phyloP scores from a whole-genome alignment of 1,284 basidiomycete species.

The Trichosporon inkin region DNA sequence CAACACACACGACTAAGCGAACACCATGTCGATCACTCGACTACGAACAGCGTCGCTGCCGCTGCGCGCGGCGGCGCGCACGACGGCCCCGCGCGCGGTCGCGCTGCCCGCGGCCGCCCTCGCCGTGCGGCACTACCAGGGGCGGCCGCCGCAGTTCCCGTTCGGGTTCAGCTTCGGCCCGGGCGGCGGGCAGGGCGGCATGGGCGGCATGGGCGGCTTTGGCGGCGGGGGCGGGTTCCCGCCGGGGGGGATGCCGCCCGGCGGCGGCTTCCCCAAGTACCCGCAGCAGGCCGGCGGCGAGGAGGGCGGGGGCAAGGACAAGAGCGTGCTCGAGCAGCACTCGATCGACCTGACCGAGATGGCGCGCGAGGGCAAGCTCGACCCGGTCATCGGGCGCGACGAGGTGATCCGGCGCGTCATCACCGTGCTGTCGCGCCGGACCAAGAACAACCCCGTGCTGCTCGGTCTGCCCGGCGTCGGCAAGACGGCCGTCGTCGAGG shows the following conservation, averaged over 20 bases:
- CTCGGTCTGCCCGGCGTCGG: slow-evolving; percentile 68
- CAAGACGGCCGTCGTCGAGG: slow-evolving; percentile 90
- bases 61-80: background rate
- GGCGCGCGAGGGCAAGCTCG: slow-evolving; percentile 76
- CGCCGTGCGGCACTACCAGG: slow-evolving; percentile 5
- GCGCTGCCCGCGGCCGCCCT: background rate
- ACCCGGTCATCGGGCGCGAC: slow-evolving; percentile 83
- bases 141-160: slow-evolving; percentile 1
- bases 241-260: slow-evolving; percentile 3
- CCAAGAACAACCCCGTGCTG: slow-evolving; percentile 79
- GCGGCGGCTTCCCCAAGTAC: slow-evolving; percentile 16
- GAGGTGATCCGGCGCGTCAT: slow-evolving; percentile 88
- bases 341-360: slow-evolving; percentile 79
- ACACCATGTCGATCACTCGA: slow-evolving; percentile 2
- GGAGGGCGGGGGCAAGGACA: slow-evolving; percentile 59
- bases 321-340: slow-evolving; percentile 68
- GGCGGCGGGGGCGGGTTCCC: slow-evolving; percentile 2
- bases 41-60: background rate
- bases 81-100: background rate
- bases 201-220: slow-evolving; percentile 2
- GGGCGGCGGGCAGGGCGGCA: background rate
- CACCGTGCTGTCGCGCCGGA: slow-evolving; percentile 69
- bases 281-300: slow-evolving; percentile 39
- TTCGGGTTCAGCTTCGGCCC: slow-evolving; percentile 5
- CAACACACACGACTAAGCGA: background rate